Evolutionary conservation across 371 early-diverging fungal genomes (phyloP), one percentile per base, ranked within the genome.

Genomic region (Mucor sp.): DNA sequence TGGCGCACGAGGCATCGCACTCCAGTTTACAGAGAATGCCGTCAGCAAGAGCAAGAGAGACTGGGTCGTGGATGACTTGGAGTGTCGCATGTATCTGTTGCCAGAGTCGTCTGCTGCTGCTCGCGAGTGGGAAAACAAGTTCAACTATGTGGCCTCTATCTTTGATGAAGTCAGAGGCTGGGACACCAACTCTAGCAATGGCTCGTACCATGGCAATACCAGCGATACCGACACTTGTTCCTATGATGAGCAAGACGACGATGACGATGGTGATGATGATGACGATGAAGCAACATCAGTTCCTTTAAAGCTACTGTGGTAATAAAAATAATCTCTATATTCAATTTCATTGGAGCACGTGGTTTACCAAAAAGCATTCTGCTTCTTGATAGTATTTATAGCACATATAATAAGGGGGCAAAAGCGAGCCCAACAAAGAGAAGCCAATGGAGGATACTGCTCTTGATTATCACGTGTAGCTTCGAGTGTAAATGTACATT

Each of bases 51-150:
- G 56, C 44, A 66, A 67, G 33, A 12, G 68, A 32, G 15, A 48
- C 12, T 62, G 65, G 59, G 15, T 68, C 15, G 21, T 28, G 5
- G 62, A 67, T 14, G 55, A 65, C n/a, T 48, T 62, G 14, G 77
- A 71, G 21, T 71, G 65, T 48, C 68, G 74, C 19, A 71, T 74
- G 74, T 74, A 74, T 41, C 58, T 77, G 21, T 48, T 77, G 33
- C 69, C 77, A 23, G 77, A 77, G 37, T 62, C 65, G 1, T 33
- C 68, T 7, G 65, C 53, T 12, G 69, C 69, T 23, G 63, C 69
- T 43, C 63, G 69, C 28, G 67, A 74, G 53, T 77, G 77, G 77
- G 63, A 71, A 35, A 58, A 19, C 4, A 68, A 71, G 21, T 63
- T 77, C 30, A 71, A 71, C n/a, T 74, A 74, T 60, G 71, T 69